Conservation (phyloP, 139 green algal genomes). For the Micractinium conductrix region DNA sequence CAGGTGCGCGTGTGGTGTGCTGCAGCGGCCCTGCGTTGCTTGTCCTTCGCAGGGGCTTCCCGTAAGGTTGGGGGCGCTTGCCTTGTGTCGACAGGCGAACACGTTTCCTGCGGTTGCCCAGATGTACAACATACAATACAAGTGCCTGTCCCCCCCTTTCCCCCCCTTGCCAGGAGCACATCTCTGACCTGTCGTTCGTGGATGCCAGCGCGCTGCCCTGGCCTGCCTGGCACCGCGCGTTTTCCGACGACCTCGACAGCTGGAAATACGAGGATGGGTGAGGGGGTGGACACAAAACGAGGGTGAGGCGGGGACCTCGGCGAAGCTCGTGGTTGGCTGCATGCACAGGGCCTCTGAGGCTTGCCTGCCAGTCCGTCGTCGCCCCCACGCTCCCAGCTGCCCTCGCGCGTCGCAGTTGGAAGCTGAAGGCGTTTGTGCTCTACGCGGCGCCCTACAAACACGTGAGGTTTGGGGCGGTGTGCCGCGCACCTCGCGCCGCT, state of each 20-base stretch:
- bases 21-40: too few species aligned
- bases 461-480: not conserved
- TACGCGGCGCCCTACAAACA: conserved; percentile 39
- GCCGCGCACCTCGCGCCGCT: not conserved
- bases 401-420: not conserved
- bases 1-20: not conserved
- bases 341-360: not conserved
- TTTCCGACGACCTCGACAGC: not conserved
- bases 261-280: not conserved
- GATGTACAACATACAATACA: too few species aligned
- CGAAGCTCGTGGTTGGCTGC: not conserved
- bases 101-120: not conserved
- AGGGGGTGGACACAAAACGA: too few species aligned
- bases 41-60: not conserved
- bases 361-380: too few species aligned
- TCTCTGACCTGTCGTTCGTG: not conserved
- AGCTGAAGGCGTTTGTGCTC: conserved; percentile 40
- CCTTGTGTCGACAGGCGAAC: not conserved
- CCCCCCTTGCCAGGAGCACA: not conserved
- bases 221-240: not conserved
- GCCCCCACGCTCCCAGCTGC: not conserved
- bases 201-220: conserved; percentile 16
- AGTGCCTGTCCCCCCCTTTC: too few species aligned
- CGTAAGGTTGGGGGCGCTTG: not conserved
- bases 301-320: too few species aligned